A percentile compares a stretch with the other conserved stretches of the same genome.
Conservation (phyloP, 495 filamentous ascomycete genomes). For the Pyronema domesticum region DNA sequence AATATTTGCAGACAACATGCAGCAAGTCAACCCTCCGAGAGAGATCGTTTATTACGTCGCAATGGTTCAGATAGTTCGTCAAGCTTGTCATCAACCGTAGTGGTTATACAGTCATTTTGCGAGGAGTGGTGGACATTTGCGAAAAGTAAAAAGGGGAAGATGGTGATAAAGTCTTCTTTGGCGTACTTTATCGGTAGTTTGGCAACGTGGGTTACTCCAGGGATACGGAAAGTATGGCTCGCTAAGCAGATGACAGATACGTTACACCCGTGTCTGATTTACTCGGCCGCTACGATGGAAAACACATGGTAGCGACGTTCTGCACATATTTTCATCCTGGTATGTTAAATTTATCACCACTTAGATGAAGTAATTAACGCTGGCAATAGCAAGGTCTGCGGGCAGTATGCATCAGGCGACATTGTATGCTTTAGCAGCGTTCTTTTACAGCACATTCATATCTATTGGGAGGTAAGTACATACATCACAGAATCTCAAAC, state of each 20-base stretch:
- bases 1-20: neutral
- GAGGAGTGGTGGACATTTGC: neutral
- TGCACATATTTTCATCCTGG: conserved; percentile 76
- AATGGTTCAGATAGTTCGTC: neutral
- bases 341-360: conserved; percentile 5
- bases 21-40: neutral
- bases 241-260: conserved; percentile 6
- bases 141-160: conserved; percentile 12
- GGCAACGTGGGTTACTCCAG: conserved; percentile 55
- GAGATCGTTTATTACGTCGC: neutral
- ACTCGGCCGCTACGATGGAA: conserved; percentile 77
- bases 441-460: conserved; percentile 64
- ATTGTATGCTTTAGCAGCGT: conserved; percentile 63
- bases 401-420: conserved; percentile 75
- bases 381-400: conserved; percentile 45
- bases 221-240: neutral
- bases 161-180: conserved; percentile 76
- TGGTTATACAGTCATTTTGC: neutral
- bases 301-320: conserved; percentile 58
- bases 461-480: conserved; percentile 34
- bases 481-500: too few relatives aligned
- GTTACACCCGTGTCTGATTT: conserved; percentile 43
- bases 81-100: neutral
- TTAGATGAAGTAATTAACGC: neutral
- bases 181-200: conserved; percentile 80